phyloP scores from a whole-genome alignment of 164 flowering plant genomes.

The Vitis rotundifolia region DNA sequence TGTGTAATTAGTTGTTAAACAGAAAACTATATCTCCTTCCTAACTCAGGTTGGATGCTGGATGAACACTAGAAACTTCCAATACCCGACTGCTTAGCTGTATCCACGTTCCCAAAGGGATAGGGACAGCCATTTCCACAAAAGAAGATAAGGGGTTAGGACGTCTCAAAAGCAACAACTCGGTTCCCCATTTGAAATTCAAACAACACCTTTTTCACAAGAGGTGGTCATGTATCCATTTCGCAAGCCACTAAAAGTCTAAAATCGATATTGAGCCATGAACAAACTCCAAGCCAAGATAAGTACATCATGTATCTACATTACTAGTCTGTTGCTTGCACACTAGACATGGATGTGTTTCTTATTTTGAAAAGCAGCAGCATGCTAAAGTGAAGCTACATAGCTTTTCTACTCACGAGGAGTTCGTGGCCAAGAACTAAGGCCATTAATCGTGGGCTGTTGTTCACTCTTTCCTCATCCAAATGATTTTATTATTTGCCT shows the following conservation, averaged over 20 bases:
- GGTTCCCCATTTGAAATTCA: neutral
- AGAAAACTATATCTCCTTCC: too few relatives aligned
- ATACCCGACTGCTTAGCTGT: neutral
- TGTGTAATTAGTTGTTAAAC: too few relatives aligned
- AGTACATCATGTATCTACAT: neutral
- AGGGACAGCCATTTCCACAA: neutral
- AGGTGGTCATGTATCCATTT: too few relatives aligned
- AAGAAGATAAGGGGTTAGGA: neutral
- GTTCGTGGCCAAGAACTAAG: neutral
- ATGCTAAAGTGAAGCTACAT: neutral
- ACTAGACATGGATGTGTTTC: neutral
- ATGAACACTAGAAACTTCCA: too few relatives aligned
- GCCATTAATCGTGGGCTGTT: neutral
- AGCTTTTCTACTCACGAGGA: neutral
- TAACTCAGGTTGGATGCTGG: too few relatives aligned
- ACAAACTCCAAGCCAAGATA: neutral
- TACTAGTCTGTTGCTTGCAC: neutral
- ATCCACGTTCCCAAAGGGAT: neutral
- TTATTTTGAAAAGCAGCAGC: neutral
- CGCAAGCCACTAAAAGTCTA: neutral
- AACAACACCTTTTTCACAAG: neutral
- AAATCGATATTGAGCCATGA: neutral
- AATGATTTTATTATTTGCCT: neutral
- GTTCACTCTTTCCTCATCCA: neutral
- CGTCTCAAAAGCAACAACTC: neutral